Conservation (phyloP, 1,139 yeast genomes). For the Yamadazyma atmosphaerica region DNA sequence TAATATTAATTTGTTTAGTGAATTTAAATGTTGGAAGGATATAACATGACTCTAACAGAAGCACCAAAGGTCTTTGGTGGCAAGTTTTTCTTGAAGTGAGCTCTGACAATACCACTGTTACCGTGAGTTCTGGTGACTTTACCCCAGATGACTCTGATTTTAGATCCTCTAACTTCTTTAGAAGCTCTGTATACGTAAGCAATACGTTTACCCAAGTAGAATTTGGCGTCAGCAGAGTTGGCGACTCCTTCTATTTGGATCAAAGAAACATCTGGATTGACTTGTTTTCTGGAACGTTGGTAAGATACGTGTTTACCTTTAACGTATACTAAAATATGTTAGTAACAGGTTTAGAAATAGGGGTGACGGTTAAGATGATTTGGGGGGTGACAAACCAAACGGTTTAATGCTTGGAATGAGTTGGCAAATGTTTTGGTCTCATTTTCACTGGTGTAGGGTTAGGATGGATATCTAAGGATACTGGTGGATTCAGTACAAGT, state of each 20-base stretch:
- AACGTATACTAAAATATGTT: constrained; percentile 82
- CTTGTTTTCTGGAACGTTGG: constrained; percentile 99
- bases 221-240: constrained; percentile 90
- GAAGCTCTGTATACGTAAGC: constrained; percentile 99
- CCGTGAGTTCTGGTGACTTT: constrained; percentile 98
- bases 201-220: constrained; percentile 99
- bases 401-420: not conserved
- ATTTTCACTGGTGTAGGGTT: too few species aligned
- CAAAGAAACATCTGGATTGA: constrained; percentile 97
- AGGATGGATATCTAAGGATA: too few species aligned
- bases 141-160: constrained; percentile 99
- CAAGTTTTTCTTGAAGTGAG: constrained; percentile 97
- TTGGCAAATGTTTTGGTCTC: too few species aligned
- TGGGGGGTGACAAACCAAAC: not conserved
- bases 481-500: too few species aligned
- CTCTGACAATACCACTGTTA: constrained; percentile 97
- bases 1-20: constrained; percentile 9
- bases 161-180: constrained; percentile 97
- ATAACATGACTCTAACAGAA: constrained; percentile 98
- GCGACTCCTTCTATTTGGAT: constrained; percentile 96
- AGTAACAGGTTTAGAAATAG: constrained; percentile 36
- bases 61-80: constrained; percentile 99
- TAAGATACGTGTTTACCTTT: constrained; percentile 99
- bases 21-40: constrained; percentile 97
- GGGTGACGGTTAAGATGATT: too few species aligned